Percentiles rank a stretch among this genome's conserved stretches.
Conservation (phyloP, 176 grass and related monocot species). For the Pontederia paniculata region DNA sequence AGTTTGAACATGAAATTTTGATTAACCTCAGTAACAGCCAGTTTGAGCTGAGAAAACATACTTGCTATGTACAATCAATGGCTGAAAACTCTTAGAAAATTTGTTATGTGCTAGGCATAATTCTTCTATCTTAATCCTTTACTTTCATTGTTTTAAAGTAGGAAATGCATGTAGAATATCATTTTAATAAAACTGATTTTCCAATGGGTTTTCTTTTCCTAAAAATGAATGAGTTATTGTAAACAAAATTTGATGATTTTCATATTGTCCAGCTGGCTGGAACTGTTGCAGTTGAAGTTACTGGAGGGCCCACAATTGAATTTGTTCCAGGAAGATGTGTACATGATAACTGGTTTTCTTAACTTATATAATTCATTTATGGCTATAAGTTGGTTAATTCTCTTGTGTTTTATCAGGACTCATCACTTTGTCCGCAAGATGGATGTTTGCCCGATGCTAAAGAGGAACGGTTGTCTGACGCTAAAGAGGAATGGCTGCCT, state of each 20-base stretch:
- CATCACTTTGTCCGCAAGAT: constrained; percentile 70
- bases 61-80: no score
- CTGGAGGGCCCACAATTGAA: constrained; percentile 67
- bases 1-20: no score
- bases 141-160: no score
- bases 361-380: constrained; percentile 6
- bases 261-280: constrained; percentile 61
- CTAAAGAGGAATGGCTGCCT: constrained; percentile 27
- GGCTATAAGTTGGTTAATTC: constrained; percentile 12
- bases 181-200: no score
- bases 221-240: no score
- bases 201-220: no score
- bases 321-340: constrained; percentile 85
- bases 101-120: no score
- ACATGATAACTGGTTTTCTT: constrained; percentile 13
- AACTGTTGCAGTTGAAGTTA: constrained; percentile 93
- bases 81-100: no score
- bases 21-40: no score
- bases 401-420: constrained; percentile 55
- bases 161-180: no score
- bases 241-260: neutral
- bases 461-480: constrained; percentile 77
- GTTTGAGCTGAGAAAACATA: no score
- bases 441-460: constrained; percentile 76
- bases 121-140: no score